A percentile compares a stretch with the other conserved stretches of the same genome.
These are phyloP conservation scores for Wallacemonas sp. DNA, from an alignment of 208 protist genomes.

Conservation along the genomic window DNA sequence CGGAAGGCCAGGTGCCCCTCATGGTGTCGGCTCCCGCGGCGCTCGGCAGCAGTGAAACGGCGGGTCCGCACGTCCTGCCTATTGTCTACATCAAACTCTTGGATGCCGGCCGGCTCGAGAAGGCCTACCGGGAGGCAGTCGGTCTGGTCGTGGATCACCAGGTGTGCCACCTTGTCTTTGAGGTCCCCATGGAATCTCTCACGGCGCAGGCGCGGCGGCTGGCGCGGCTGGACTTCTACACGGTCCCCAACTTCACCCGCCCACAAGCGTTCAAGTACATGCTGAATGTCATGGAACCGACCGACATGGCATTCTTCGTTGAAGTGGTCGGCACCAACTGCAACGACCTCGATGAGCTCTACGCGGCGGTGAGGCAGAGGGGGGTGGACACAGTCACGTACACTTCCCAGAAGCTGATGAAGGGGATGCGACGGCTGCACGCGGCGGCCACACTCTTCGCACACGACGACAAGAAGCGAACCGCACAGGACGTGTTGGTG, in stretches of 20 bases:
- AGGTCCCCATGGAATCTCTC: conserved; percentile 65
- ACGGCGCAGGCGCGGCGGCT: conserved; percentile 50
- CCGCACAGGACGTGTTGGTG: conserved; percentile 27
- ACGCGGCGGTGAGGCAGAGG: conserved; percentile 61
- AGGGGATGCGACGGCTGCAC: conserved; percentile 67
- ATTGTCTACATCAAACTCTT: conserved; percentile 73
- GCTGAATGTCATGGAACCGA: conserved; percentile 67
- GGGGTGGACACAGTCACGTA: conserved; percentile 52
- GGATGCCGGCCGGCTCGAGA: conserved; percentile 53
- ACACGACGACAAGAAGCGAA: conserved; percentile 12
- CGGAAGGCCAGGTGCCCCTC: conserved; percentile 17
- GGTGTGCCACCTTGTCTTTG: conserved; percentile 71
- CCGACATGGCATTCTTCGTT: conserved; percentile 73
- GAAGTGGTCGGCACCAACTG: conserved; percentile 77
- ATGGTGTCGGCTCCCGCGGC: not conserved
- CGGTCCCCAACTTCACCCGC: conserved; percentile 69
- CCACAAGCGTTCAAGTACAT: conserved; percentile 74
- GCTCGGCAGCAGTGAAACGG: conserved; percentile 19
- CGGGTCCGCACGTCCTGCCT: conserved; percentile 22
- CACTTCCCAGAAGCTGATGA: conserved; percentile 61
- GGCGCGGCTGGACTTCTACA: conserved; percentile 71
- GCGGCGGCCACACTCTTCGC: conserved; percentile 19
- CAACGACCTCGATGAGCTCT: conserved; percentile 84
- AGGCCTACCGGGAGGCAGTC: conserved; percentile 70
- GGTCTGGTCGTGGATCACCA: conserved; percentile 66